phyloP scores from a whole-genome alignment of 83 land plant species.

The Larix sibirica region DNA sequence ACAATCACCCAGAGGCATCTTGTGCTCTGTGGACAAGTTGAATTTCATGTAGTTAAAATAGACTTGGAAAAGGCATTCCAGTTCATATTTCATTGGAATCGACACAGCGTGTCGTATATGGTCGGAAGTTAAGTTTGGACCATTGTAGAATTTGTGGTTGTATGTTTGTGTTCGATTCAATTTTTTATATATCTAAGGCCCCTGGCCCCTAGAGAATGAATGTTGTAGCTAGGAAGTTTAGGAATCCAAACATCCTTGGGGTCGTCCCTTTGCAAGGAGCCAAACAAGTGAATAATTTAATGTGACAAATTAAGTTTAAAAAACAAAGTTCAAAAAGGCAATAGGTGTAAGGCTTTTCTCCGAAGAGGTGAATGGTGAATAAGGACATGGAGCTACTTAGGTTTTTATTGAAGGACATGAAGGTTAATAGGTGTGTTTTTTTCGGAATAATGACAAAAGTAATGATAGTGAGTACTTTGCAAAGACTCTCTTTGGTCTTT shows the following conservation, averaged over 20 bases:
- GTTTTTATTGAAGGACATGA: too few species aligned
- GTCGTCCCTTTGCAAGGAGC: background rate
- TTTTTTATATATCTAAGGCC: background rate
- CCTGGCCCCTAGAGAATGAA: constrained; percentile 14
- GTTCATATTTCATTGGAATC: constrained; percentile 9
- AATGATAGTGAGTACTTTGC: too few species aligned
- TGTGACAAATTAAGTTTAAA: background rate
- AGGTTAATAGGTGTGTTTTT: too few species aligned
- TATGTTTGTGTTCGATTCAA: background rate
- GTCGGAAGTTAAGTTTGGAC: constrained; percentile 4
- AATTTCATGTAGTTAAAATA: background rate
- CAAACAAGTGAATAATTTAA: constrained; percentile 1
- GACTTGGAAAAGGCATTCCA: too few species aligned
- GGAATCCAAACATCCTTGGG: background rate
- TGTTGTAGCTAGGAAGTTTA: background rate
- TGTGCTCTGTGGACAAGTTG: background rate
- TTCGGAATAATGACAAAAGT: too few species aligned
- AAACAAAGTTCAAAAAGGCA: too few species aligned
- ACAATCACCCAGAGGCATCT: too few species aligned
- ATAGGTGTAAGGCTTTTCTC: too few species aligned
- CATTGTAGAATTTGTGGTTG: background rate
- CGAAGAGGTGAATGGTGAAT: too few species aligned
- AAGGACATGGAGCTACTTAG: too few species aligned
- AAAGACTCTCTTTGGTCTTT: too few species aligned
- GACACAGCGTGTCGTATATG: constrained; percentile 8